These are phyloP conservation scores for Berberis thunbergii DNA, from an alignment of 164 flowering plant genomes.

Conservation along the genomic window DNA sequence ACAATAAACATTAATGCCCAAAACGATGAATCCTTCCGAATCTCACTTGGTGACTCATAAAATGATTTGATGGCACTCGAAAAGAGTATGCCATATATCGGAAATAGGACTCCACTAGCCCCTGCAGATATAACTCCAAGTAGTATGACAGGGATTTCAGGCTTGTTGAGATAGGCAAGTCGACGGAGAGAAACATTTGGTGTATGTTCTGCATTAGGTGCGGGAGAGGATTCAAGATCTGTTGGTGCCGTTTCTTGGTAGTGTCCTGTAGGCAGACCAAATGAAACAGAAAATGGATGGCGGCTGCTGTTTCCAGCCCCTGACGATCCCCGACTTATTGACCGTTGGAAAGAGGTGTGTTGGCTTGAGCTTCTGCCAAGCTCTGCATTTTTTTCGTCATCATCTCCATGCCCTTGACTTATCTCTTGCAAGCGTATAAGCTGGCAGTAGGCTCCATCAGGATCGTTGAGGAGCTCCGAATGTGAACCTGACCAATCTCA, in stretches of 20 bases:
- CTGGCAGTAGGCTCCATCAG: slow-evolving; percentile 15
- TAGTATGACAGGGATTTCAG: slow-evolving; percentile 32
- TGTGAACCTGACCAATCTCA: slow-evolving; percentile 12
- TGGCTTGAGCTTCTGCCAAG: slow-evolving; percentile 19
- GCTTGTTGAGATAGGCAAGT: slow-evolving; percentile 36
- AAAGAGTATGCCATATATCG: slow-evolving; percentile 28
- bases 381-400: slow-evolving; percentile 3
- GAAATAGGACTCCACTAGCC: slow-evolving; percentile 24
- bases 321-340: slow-evolving; percentile 29
- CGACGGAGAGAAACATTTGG: slow-evolving; percentile 27
- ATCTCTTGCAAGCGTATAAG: slow-evolving; percentile 13
- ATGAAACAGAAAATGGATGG: slow-evolving; percentile 27
- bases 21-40: slow-evolving; percentile 24
- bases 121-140: slow-evolving; percentile 25
- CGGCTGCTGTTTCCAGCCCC: slow-evolving; percentile 27
- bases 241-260: slow-evolving; percentile 14
- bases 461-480: slow-evolving; percentile 11
- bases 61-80: slow-evolving; percentile 25
- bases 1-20: slow-evolving; percentile 35
- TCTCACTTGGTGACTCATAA: slow-evolving; percentile 22
- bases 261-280: slow-evolving; percentile 17
- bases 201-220: slow-evolving; percentile 3
- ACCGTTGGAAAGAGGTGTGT: slow-evolving; percentile 16
- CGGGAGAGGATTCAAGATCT: slow-evolving; percentile 4
- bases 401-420: neutral